These are phyloP conservation scores for Aspergillus sojae DNA, from an alignment of 2,329 filamentous ascomycete genomes.

Conservation along the genomic window DNA sequence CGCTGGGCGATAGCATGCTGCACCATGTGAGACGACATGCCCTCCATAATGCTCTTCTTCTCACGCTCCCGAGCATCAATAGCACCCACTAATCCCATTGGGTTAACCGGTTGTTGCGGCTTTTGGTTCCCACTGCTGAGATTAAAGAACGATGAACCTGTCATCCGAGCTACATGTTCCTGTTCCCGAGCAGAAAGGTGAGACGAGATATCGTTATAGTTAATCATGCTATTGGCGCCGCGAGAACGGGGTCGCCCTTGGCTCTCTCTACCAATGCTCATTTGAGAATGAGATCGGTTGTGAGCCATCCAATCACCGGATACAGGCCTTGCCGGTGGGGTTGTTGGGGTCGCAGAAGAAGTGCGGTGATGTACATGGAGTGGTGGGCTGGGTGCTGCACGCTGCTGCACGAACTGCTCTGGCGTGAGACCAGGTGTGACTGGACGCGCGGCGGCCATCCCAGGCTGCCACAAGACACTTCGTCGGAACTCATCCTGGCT, in stretches of 20 bases:
- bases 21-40: slow-evolving; percentile 69
- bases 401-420: slow-evolving; percentile 82
- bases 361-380: slow-evolving; percentile 64
- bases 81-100: slow-evolving; percentile 71
- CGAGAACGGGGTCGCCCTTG: slow-evolving; percentile 54
- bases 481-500: slow-evolving; percentile 58
- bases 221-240: slow-evolving; percentile 57
- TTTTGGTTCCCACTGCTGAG: slow-evolving; percentile 60
- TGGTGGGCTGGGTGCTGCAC: slow-evolving; percentile 62
- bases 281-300: slow-evolving; percentile 37
- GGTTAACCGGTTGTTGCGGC: slow-evolving; percentile 51
- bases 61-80: slow-evolving; percentile 81
- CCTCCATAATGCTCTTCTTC: slow-evolving; percentile 69
- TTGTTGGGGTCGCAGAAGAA: slow-evolving; percentile 57
- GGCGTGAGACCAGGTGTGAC: slow-evolving; percentile 65
- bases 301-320: slow-evolving; percentile 45
- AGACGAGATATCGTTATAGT: slow-evolving; percentile 54
- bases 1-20: slow-evolving; percentile 72
- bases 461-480: slow-evolving; percentile 79
- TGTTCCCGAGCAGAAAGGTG: slow-evolving; percentile 84
- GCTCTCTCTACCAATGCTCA: slow-evolving; percentile 27
- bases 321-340: slow-evolving; percentile 31
- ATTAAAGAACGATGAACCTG: slow-evolving; percentile 73
- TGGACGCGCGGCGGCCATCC: slow-evolving; percentile 53
- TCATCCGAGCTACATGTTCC: slow-evolving; percentile 82